phyloP scores from a whole-genome alignment of 2,329 filamentous ascomycete genomes.

The Pseudohalonectria lignicola region DNA sequence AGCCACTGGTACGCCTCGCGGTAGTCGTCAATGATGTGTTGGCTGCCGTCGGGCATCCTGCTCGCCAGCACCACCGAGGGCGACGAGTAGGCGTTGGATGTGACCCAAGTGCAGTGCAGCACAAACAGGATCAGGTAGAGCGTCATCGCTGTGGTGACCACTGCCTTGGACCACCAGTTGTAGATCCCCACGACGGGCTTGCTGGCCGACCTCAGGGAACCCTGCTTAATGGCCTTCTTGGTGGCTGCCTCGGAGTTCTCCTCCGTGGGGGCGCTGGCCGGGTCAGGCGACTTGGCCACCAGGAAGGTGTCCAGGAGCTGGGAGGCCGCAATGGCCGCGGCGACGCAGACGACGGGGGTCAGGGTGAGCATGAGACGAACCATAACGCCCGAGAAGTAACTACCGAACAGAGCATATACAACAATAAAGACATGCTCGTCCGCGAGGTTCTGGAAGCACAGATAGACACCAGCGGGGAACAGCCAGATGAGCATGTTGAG shows the following conservation, averaged over 20 bases:
- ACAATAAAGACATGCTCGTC: conserved; percentile 98
- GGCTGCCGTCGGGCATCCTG: conserved; percentile 81
- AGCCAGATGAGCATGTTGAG: conserved; percentile 98
- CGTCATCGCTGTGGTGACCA: conserved; percentile 62
- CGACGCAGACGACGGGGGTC: conserved; percentile 91
- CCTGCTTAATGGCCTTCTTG: conserved; percentile 42
- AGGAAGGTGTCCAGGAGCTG: conserved; percentile 83
- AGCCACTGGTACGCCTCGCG: conserved; percentile 99
- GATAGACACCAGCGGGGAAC: conserved; percentile 95
- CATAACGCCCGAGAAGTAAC: conserved; percentile 99
- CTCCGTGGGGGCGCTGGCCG: conserved; percentile 31
- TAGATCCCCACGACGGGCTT: conserved; percentile 77
- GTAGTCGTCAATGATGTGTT: conserved; percentile 99
- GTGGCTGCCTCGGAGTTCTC: conserved; percentile 37
- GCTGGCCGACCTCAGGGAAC: conserved; percentile 57
- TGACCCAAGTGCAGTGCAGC: conserved; percentile 97
- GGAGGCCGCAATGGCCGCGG: conserved; percentile 80
- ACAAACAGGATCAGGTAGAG: conserved; percentile 89
- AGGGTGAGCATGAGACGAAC: conserved; percentile 96
- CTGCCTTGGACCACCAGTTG: conserved; percentile 63
- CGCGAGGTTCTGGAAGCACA: conserved; percentile 87
- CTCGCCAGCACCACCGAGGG: conserved; percentile 94
- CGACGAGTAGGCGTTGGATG: conserved; percentile 96
- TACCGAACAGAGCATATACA: conserved; percentile 91
- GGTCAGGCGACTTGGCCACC: conserved; percentile 49